A percentile compares a stretch with the other conserved stretches of the same genome.
Evolutionary conservation across 805 yeast genomes (phyloP).

Genomic region (Lachancea meyersii): DNA sequence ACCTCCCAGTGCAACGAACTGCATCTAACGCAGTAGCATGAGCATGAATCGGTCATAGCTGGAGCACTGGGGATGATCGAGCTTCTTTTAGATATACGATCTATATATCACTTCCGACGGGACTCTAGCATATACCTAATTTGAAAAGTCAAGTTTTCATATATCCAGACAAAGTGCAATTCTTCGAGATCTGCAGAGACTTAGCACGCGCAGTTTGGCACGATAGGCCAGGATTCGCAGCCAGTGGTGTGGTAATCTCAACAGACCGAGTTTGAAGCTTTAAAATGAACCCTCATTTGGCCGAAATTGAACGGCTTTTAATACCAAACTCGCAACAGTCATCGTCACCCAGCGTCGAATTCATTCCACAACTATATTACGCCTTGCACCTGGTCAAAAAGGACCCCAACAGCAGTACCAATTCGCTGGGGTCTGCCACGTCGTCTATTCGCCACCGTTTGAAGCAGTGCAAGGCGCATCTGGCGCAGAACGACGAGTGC

Average conservation of each 20-base stretch:
- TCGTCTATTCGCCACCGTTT: slow-evolving; percentile 30
- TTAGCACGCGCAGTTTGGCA: no score
- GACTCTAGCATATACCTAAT: not conserved
- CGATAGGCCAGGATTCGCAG: no score
- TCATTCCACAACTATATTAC: slow-evolving; percentile 31
- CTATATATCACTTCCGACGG: not conserved
- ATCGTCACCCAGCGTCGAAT: slow-evolving; percentile 16
- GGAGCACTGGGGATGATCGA: no score
- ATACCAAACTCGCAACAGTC: slow-evolving; percentile 2
- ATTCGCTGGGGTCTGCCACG: slow-evolving; percentile 28
- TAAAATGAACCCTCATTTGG: slow-evolving; percentile 4
- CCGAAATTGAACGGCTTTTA: slow-evolving; percentile 4
- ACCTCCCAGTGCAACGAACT: not conserved
- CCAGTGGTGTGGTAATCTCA: not conserved
- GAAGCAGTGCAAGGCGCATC: slow-evolving; percentile 25
- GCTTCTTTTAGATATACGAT: no score
- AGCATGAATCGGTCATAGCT: not conserved
- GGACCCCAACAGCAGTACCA: slow-evolving; percentile 29
- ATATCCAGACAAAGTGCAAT: no score
- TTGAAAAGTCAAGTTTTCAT: no score
- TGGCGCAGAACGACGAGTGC: slow-evolving; percentile 28
- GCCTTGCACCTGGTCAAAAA: slow-evolving; percentile 29
- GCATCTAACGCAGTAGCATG: not conserved
- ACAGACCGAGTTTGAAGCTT: not conserved
- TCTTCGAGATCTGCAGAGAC: no score